Evolutionary conservation across 2,329 filamentous ascomycete species (phyloP).

Genomic region (Apiospora pterosperma): DNA sequence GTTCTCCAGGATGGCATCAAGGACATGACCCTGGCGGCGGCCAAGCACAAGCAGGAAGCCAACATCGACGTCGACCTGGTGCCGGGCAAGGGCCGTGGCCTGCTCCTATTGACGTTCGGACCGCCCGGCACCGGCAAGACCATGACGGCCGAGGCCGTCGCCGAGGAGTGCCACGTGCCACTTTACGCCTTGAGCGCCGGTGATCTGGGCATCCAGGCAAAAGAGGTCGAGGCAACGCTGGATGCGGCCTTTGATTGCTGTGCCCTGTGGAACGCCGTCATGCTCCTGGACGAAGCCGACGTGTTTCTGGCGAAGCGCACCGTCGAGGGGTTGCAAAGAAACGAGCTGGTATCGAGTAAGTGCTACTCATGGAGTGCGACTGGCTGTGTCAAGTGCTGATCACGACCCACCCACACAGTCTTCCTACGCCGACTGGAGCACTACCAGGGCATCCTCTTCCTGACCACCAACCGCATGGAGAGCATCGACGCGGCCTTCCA

Average conservation of each 20-base stretch:
- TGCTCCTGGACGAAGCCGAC: background rate
- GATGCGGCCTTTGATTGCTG: background rate
- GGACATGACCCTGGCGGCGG: background rate
- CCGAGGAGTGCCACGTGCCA: slow-evolving; percentile 28
- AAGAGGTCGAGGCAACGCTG: background rate
- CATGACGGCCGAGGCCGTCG: slow-evolving; percentile 33
- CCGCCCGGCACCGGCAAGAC: slow-evolving; percentile 40
- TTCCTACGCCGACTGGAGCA: slow-evolving; percentile 17
- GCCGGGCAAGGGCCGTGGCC: slow-evolving; percentile 25
- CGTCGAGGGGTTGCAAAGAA: background rate
- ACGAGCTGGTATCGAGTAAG: slow-evolving; percentile 1
- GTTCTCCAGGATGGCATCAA: background rate
- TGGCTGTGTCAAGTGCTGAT: background rate
- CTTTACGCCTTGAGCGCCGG: slow-evolving; percentile 25
- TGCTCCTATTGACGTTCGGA: slow-evolving; percentile 41
- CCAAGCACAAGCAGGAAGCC: background rate
- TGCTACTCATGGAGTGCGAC: too few species aligned
- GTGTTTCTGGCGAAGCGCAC: background rate
- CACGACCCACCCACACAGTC: background rate
- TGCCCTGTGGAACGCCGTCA: background rate
- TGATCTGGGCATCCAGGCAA: background rate
- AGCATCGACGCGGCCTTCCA: slow-evolving; percentile 22
- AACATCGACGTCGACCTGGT: background rate
- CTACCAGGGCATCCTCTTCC: slow-evolving; percentile 32
- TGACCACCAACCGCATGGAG: slow-evolving; percentile 32